Evolutionary conservation across 306 rosid genomes (phyloP).

Genomic region (Inga laurina): DNA sequence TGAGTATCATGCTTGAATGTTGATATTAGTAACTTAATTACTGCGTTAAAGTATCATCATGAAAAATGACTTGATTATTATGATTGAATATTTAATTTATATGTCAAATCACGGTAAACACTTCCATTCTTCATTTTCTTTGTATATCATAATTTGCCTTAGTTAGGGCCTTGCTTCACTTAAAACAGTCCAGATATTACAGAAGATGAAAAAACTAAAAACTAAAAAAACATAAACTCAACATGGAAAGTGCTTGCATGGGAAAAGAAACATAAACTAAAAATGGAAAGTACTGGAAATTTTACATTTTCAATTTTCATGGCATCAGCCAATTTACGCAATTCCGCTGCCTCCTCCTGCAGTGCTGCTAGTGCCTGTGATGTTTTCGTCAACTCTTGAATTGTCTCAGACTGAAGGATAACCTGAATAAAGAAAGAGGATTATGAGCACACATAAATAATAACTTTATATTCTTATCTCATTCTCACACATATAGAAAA

Average conservation of each 20-base stretch:
- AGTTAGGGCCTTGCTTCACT: neutral
- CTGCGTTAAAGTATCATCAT: neutral
- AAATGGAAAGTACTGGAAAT: neutral
- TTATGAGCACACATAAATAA: constrained; percentile 11
- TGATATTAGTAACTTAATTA: too few relatives aligned
- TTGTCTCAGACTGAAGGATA: constrained; percentile 92
- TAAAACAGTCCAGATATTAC: neutral
- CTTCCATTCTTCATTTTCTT: neutral
- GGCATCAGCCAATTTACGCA: constrained; percentile 59
- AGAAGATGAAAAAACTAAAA: neutral
- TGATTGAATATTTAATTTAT: neutral
- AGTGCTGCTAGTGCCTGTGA: constrained; percentile 71
- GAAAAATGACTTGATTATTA: neutral
- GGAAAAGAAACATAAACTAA: constrained; percentile 13
- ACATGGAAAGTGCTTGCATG: neutral
- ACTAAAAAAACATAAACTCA: neutral
- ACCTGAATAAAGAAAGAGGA: constrained; percentile 51
- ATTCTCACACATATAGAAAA: neutral
- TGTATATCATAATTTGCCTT: neutral
- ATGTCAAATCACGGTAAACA: neutral
- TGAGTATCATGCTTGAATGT: neutral
- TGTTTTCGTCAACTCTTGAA: constrained; percentile 89
- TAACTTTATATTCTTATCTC: neutral
- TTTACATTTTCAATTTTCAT: constrained; percentile 70
- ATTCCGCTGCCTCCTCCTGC: constrained; percentile 70